A percentile compares a stretch with the other conserved stretches of the same genome.
These are phyloP conservation scores for Urostyla sp. DNA, from an alignment of 73 alveolate species.

Conservation along the genomic window DNA sequence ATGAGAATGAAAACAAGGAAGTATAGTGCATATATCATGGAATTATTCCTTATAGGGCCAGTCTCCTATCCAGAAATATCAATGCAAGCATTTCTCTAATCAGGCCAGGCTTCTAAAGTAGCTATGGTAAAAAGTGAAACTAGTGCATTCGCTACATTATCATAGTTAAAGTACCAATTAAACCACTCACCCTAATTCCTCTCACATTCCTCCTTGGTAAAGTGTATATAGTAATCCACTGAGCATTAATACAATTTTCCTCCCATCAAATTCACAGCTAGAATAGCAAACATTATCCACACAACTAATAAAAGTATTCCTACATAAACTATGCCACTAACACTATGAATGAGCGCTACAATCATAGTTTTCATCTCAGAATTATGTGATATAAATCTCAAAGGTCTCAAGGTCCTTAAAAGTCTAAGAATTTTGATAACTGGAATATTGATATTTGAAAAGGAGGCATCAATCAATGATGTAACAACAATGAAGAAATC, in stretches of 20 bases:
- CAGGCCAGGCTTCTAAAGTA: slow-evolving; percentile 76
- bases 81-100: slow-evolving; percentile 23
- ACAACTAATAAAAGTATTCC: slow-evolving; percentile 77
- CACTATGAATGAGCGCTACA: slow-evolving; percentile 84
- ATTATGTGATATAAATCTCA: slow-evolving; percentile 89
- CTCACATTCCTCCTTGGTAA: background rate
- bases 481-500: slow-evolving; percentile 92
- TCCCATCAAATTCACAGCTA: slow-evolving; percentile 72
- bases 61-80: slow-evolving; percentile 28
- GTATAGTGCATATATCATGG: slow-evolving; percentile 57
- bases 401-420: slow-evolving; percentile 91
- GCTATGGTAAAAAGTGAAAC: slow-evolving; percentile 62
- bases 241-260: slow-evolving; percentile 77
- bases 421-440: slow-evolving; percentile 86
- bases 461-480: slow-evolving; percentile 83
- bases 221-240: background rate
- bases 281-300: slow-evolving; percentile 76
- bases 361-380: slow-evolving; percentile 86
- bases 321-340: slow-evolving; percentile 83
- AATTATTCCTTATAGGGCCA: slow-evolving; percentile 37
- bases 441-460: slow-evolving; percentile 64
- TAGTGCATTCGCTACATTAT: slow-evolving; percentile 66
- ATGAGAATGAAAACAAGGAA: slow-evolving; percentile 87
- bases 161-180: slow-evolving; percentile 64
- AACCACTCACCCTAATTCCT: slow-evolving; percentile 68